Evolutionary conservation across 2,329 filamentous ascomycete genomes (phyloP), one percentile per base, ranked within the genome.

Genomic region (Penicillium sp.): DNA sequence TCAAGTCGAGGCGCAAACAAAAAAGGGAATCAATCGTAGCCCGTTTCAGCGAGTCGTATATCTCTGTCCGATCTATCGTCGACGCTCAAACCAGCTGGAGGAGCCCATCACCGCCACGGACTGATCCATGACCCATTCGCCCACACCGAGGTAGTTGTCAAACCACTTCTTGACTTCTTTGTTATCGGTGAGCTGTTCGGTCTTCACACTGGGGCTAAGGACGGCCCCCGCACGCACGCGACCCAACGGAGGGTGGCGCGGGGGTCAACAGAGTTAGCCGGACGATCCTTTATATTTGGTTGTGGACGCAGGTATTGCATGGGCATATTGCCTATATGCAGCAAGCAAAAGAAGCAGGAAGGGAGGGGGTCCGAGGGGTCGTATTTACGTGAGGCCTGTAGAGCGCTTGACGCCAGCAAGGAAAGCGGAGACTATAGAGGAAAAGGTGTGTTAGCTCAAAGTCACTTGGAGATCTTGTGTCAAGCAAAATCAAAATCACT

Each of bases 41-140:
- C 26, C 19, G n/a, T 52, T 27, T 29, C 49, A 19, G 44, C n/a
- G 16, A 21, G 37, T 44, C 21, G 22, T 11, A 19, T 35, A 19
- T 37, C 9, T 16, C 10, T 16, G 45, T 22, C 22, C 4, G 42
- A 62, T 81, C 26, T 81, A 96, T 80, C 93, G 86, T 76, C 86
- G 93, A 71, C 95, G 86, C 80, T 97, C 93, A 74, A 99, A 99
- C 78, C 87, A 99, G 58, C 88, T 85, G 72, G 90, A 96, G 49
- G 90, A 88, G 43, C 91, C 90, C 73, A 96, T 90, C 56, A 98
- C 85, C 42, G 93, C 93, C 31, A 98, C 91, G 29, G 92, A 96
- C 80, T 96, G 90, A 76, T 99, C 95, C 92, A 99, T 96, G 63
- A 97, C 90, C 86, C 92, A 96, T 81, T 99, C 95, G 68, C 95